Evolutionary conservation across 2,329 filamentous ascomycete species (phyloP).

Genomic region (Westerdykella aurantiaca): DNA sequence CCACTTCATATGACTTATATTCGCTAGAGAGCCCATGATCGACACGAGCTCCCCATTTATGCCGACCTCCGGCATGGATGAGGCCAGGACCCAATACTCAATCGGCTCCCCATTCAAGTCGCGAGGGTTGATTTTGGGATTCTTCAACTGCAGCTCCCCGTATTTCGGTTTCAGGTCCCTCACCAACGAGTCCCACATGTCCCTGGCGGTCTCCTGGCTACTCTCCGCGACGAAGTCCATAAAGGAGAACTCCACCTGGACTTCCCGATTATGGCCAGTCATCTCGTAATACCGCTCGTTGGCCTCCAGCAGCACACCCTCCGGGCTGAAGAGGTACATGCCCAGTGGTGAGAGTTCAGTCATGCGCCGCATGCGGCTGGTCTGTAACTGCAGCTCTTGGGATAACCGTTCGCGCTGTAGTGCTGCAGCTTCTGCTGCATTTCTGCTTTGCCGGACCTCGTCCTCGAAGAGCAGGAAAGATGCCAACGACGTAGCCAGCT

Average conservation of each 20-base stretch:
- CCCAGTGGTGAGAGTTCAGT: conserved; percentile 30
- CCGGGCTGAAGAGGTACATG: conserved; percentile 33
- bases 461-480: conserved; percentile 31
- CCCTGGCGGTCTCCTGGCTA: conserved; percentile 18
- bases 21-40: conserved; percentile 28
- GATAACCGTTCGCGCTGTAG: conserved; percentile 25
- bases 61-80: conserved; percentile 23
- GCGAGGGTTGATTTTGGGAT: conserved; percentile 24
- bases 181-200: conserved; percentile 38
- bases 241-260: conserved; percentile 40
- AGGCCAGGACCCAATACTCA: conserved; percentile 42
- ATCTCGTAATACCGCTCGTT: conserved; percentile 48
- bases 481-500: conserved; percentile 30
- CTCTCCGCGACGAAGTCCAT: conserved; percentile 39
- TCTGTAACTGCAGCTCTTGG: conserved; percentile 24
- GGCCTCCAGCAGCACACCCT: conserved; percentile 38
- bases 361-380: conserved; percentile 31
- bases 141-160: conserved; percentile 42
- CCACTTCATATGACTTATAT: conserved; percentile 34
- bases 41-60: conserved; percentile 20
- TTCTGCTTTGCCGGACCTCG: conserved; percentile 24
- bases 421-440: conserved; percentile 23
- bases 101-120: conserved; percentile 37
- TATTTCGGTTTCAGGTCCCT: conserved; percentile 34
- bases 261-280: conserved; percentile 40